Conservation (phyloP, 2,329 filamentous ascomycete species). For the Talaromyces rugulosus region DNA sequence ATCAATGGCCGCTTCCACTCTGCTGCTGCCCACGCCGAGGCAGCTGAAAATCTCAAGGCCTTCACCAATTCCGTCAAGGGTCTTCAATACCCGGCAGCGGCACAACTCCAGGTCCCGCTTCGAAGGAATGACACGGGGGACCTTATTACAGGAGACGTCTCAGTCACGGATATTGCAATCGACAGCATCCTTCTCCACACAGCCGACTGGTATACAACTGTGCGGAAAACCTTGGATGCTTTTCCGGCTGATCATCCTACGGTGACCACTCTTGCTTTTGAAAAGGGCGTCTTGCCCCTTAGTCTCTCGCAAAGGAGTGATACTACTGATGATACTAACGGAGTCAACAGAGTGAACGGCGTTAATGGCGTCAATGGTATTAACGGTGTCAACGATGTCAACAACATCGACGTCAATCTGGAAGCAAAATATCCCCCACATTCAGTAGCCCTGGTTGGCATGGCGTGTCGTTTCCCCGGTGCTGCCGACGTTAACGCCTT, state of each 20-base stretch:
- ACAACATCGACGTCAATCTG: not conserved
- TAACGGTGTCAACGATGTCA: not conserved
- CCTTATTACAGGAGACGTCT: not conserved
- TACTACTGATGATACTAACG: not conserved
- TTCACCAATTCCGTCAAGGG: slow-evolving; percentile 6
- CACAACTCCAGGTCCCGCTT: slow-evolving; percentile 1
- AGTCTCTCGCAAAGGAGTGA: not conserved
- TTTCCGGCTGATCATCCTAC: not conserved
- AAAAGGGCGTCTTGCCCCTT: slow-evolving; percentile 4
- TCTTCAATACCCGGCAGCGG: slow-evolving; percentile 1
- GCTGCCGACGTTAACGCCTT: slow-evolving; percentile 26
- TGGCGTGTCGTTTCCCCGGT: slow-evolving; percentile 27
- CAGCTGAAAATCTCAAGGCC: not conserved
- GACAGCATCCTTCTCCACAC: slow-evolving; percentile 1
- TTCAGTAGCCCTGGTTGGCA: slow-evolving; percentile 31
- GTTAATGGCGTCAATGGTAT: not conserved
- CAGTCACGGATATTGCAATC: slow-evolving; percentile 2
- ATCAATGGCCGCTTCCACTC: slow-evolving; percentile 6
- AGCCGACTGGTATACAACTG: slow-evolving; percentile 8
- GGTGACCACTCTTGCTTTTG: slow-evolving; percentile 7
- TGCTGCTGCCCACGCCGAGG: not conserved
- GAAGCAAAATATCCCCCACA: slow-evolving; percentile 10
- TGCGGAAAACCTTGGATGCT: not conserved
- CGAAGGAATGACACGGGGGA: slow-evolving; percentile 5
- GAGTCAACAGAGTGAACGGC: not conserved